Conservation (phyloP, 202 grass and related monocot genomes). For the Cymbopogon flexuosus region DNA sequence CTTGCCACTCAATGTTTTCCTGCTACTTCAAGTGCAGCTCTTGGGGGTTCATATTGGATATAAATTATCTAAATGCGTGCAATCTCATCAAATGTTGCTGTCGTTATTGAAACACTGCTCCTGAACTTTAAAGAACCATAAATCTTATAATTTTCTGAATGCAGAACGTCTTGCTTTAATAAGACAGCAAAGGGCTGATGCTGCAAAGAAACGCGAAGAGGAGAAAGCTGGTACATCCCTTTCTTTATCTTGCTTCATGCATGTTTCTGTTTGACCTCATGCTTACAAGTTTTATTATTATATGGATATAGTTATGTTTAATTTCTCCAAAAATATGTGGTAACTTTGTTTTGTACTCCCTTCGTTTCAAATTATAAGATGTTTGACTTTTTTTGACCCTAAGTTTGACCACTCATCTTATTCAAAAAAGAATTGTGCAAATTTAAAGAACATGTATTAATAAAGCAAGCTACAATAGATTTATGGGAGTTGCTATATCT, state of each 20-base stretch:
- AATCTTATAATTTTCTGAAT: conserved; percentile 33
- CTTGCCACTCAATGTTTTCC: neutral
- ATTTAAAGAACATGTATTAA: too few relatives aligned
- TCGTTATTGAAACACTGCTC: conserved; percentile 2
- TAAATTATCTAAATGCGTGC: neutral
- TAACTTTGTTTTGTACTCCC: conserved; percentile 6
- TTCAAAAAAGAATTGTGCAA: too few relatives aligned
- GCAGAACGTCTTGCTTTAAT: conserved; percentile 95
- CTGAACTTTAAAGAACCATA: neutral
- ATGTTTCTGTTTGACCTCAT: neutral
- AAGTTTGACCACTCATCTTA: too few relatives aligned
- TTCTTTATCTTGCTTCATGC: conserved; percentile 14
- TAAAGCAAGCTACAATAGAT: too few relatives aligned
- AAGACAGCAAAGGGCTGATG: conserved; percentile 92
- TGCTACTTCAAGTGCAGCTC: neutral
- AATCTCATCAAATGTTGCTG: neutral
- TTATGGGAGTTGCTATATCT: too few relatives aligned
- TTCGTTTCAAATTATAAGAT: too few relatives aligned
- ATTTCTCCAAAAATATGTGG: neutral
- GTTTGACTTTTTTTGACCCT: too few relatives aligned
- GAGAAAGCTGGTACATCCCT: conserved; percentile 83
- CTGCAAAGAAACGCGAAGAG: conserved; percentile 95
- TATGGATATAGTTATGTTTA: neutral
- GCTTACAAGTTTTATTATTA: neutral
- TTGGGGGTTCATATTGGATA: neutral